Evolutionary conservation across 768 basidiomycete genomes (phyloP).

Genomic region (Boletellus emodensis): DNA sequence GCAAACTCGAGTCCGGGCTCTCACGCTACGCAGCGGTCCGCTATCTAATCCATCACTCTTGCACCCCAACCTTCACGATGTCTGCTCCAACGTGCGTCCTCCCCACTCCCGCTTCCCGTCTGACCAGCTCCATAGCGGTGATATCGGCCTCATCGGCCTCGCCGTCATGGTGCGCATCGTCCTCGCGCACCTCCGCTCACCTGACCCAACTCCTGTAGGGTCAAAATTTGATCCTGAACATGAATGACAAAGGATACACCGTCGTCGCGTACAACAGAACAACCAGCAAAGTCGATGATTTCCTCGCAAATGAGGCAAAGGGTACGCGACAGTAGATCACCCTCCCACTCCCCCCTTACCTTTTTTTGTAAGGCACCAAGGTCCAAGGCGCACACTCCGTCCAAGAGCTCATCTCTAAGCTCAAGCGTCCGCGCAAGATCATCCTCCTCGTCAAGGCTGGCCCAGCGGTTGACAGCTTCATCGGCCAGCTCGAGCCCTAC

Average conservation of each 20-base stretch:
- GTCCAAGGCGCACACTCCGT: slow-evolving; percentile 93
- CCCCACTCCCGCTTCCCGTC: not conserved
- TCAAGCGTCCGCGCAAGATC: slow-evolving; percentile 95
- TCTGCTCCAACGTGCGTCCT: slow-evolving; percentile 49
- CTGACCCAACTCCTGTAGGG: slow-evolving; percentile 47
- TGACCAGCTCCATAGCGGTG: slow-evolving; percentile 58
- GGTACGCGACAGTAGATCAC: slow-evolving; percentile 51
- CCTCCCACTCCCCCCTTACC: slow-evolving; percentile 16
- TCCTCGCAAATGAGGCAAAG: slow-evolving; percentile 97
- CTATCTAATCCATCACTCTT: slow-evolving; percentile 29
- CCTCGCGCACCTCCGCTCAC: slow-evolving; percentile 12
- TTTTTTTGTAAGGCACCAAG: slow-evolving; percentile 69
- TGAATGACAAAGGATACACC: slow-evolving; percentile 99
- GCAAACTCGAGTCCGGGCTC: slow-evolving; percentile 5
- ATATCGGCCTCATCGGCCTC: slow-evolving; percentile 97
- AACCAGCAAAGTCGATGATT: slow-evolving; percentile 90
- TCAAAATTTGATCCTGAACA: slow-evolving; percentile 96
- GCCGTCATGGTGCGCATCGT: slow-evolving; percentile 84
- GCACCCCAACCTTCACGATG: slow-evolving; percentile 36
- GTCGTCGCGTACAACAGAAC: slow-evolving; percentile 98
- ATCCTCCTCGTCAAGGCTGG: slow-evolving; percentile 99
- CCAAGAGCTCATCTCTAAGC: slow-evolving; percentile 85
- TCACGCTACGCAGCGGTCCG: slow-evolving; percentile 14
- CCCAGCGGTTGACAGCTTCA: slow-evolving; percentile 93
- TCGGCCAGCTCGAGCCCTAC: slow-evolving; percentile 79